Evolutionary conservation across 805 yeast species (phyloP).

Genomic region (Soucietia sequanensis): DNA sequence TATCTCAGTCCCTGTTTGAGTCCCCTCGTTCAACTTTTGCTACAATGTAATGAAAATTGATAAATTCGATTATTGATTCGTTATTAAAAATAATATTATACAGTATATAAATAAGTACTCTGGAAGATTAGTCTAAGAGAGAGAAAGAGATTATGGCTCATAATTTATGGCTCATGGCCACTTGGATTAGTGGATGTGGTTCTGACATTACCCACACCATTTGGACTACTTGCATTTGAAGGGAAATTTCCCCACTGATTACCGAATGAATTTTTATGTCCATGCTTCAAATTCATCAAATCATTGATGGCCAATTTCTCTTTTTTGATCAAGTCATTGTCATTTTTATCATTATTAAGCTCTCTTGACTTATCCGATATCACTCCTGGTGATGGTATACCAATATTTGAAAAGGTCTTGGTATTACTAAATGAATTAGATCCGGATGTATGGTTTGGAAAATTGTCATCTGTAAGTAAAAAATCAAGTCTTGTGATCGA

Average conservation of each 20-base stretch:
- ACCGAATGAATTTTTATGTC: slow-evolving; percentile 1
- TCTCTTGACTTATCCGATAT: slow-evolving; percentile 2
- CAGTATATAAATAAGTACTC: too few species aligned
- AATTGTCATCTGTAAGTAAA: slow-evolving; percentile 17
- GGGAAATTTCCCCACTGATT: neutral
- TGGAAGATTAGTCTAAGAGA: too few species aligned
- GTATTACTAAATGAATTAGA: neutral
- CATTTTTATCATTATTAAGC: neutral
- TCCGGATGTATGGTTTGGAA: slow-evolving; percentile 14
- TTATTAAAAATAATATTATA: too few species aligned
- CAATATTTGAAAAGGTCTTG: too few species aligned
- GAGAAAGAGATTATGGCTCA: too few species aligned
- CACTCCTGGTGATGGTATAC: neutral
- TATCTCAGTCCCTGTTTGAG: too few species aligned
- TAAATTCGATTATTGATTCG: too few species aligned
- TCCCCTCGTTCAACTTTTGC: too few species aligned
- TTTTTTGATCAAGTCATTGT: slow-evolving; percentile 24
- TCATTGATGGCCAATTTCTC: slow-evolving; percentile 32
- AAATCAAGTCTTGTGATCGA: slow-evolving; percentile 20
- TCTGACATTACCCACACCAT: neutral
- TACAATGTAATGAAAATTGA: too few species aligned
- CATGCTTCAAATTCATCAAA: slow-evolving; percentile 22
- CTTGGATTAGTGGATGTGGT: neutral
- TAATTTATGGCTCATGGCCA: neutral
- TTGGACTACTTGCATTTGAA: neutral